Percentiles rank a stretch among this genome's conserved stretches.
phyloP scores from a whole-genome alignment of 306 rosid species.

The Medicago lupulina region DNA sequence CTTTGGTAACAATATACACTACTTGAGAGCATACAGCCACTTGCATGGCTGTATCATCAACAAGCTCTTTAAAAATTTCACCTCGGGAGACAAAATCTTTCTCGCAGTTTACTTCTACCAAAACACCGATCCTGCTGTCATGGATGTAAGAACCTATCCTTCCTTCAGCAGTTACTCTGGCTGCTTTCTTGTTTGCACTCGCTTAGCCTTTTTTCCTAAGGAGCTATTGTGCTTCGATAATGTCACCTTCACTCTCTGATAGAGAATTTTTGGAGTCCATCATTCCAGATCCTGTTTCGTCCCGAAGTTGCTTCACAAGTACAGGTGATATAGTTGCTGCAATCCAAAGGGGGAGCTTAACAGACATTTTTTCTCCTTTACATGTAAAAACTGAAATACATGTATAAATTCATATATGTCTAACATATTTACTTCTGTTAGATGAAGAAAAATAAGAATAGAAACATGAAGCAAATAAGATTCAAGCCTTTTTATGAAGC shows the following conservation, averaged over 20 bases:
- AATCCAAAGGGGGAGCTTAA: conserved; percentile 31
- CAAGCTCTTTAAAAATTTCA: conserved; percentile 88
- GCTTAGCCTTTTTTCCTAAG: conserved; percentile 93
- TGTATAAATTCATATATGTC: conserved; percentile 1
- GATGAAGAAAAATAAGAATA: conserved; percentile 22
- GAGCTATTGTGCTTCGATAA: conserved; percentile 78
- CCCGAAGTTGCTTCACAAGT: conserved; percentile 91
- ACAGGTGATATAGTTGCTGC: conserved; percentile 84
- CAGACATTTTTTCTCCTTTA: conserved; percentile 1
- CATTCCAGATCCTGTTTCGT: conserved; percentile 99
- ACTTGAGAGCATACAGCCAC: conserved; percentile 97
- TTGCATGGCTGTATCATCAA: conserved; percentile 97
- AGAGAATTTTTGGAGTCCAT: conserved; percentile 97
- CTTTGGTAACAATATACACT: conserved; percentile 69
- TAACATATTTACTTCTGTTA: conserved; percentile 23
- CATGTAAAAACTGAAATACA: conserved; percentile 15
- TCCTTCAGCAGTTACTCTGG: conserved; percentile 95
- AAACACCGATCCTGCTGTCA: conserved; percentile 88
- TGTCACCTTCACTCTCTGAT: conserved; percentile 80
- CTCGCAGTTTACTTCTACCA: conserved; percentile 93
- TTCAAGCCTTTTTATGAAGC: conserved; percentile 44
- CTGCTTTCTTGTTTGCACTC: conserved; percentile 93
- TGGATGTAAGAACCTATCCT: conserved; percentile 94
- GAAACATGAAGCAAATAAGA: conserved; percentile 30
- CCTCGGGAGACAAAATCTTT: conserved; percentile 96